Evolutionary conservation across 441 rosid genomes (phyloP), one percentile per base, ranked within the genome.

Genomic region (Geranium incanum): DNA sequence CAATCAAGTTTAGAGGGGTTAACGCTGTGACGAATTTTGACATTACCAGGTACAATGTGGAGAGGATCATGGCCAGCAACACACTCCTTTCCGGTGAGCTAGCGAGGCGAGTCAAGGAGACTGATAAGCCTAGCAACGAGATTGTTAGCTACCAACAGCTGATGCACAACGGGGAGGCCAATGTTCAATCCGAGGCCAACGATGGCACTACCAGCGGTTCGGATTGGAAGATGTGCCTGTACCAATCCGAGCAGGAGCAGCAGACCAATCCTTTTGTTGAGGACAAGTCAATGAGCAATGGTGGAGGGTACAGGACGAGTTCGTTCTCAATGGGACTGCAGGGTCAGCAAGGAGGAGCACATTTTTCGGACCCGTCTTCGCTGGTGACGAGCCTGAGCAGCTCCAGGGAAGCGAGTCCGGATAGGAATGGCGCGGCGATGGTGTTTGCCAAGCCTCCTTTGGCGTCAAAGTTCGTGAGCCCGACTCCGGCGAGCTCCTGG

Each of bases 21-120:
- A 90, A 90, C 71, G 98, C 95, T 0, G 97, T 94, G 23, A 92
- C 99, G 36, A 94, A 94, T 76, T 92, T 94, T n/a, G 95, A 92
- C 79, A 94, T 94, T 78, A 89, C 89, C 75, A 92, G 97, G 2
- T 94, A 92, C 66, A 91, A 94, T 12, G 91, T 92, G 6, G 88
- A 94, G 76, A 88, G 86, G 60, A 52, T 52, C 71, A 94, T 94
- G 15, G 94, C 90, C 33, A 90, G 63, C 67, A 86, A 91, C 75
- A 88, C 87, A 76, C 97, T 94, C 3, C 97, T 97, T 0, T 81
- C 90, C 0, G 98, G 95, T 0, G 97, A 95, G 75, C 78, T 83
- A 0, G 99, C 99, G 6, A 78, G 96, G 70, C 81, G 96, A 69
- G 85, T 79, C 87, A 89, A 81, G 68, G 89, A 77, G 11, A 43